phyloP scores from a whole-genome alignment of 2,329 filamentous ascomycete genomes.

The Fusarium dlaminii region DNA sequence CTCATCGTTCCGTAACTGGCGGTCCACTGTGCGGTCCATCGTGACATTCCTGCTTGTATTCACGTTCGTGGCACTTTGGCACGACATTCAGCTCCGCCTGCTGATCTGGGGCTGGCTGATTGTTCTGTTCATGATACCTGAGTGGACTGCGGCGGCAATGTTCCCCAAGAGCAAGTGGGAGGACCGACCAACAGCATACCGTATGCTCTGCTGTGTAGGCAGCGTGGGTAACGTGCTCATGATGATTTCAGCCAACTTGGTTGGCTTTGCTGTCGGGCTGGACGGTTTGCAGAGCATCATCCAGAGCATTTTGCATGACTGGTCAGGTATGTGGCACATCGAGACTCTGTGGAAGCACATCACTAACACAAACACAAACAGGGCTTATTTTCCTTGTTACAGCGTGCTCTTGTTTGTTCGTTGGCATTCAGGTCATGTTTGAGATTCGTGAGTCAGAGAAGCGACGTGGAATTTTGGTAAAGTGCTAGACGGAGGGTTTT shows the following conservation, averaged over 20 bases:
- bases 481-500: constrained; percentile 66
- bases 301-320: constrained; percentile 77
- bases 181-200: constrained; percentile 74
- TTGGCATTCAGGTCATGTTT: constrained; percentile 94
- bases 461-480: constrained; percentile 82
- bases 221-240: constrained; percentile 86
- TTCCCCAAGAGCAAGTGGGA: constrained; percentile 82
- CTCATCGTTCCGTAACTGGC: constrained; percentile 57
- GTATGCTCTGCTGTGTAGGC: constrained; percentile 82
- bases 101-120: constrained; percentile 98
- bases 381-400: constrained; percentile 78
- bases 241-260: constrained; percentile 95
- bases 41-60: constrained; percentile 86
- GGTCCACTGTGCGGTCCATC: constrained; percentile 65
- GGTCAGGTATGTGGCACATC: constrained; percentile 63
- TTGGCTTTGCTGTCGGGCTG: constrained; percentile 91
- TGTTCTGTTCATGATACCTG: constrained; percentile 91
- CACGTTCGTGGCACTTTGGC: constrained; percentile 97
- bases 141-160: constrained; percentile 75
- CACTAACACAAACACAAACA: constrained; percentile 39
- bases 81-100: constrained; percentile 91
- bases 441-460: constrained; percentile 88
- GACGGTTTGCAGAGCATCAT: constrained; percentile 86
- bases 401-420: constrained; percentile 80
- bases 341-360: constrained; percentile 16